Conservation (phyloP, 495 filamentous ascomycete species). For the Penicillium salamii region DNA sequence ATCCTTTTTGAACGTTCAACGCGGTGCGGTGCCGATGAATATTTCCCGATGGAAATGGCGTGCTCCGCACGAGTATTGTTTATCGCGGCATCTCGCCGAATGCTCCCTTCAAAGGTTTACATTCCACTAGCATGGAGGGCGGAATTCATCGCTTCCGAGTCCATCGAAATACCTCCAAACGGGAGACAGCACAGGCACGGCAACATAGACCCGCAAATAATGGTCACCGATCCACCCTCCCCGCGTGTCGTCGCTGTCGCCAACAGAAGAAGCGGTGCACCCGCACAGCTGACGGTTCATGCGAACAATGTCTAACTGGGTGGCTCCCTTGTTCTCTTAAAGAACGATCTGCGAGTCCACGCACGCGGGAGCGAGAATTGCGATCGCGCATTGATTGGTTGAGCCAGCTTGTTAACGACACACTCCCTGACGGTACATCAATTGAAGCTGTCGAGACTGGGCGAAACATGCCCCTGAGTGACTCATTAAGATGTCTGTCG, state of each 20-base stretch:
- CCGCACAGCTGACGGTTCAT: constrained; percentile 13
- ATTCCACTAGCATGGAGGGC: constrained; percentile 11
- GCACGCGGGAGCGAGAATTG: constrained; percentile 13
- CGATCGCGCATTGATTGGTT: constrained; percentile 16
- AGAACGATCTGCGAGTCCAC: constrained; percentile 5
- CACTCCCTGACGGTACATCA: constrained; percentile 7
- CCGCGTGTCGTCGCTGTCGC: constrained; percentile 22
- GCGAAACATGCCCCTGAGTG: background rate
- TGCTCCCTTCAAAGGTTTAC: background rate
- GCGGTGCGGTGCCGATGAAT: background rate
- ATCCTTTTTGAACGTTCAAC: background rate
- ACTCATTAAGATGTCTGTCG: background rate
- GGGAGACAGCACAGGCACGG: background rate
- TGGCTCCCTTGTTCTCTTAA: constrained; percentile 17
- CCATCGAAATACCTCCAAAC: constrained; percentile 2
- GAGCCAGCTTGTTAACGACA: constrained; percentile 9
- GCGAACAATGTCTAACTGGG: constrained; percentile 9
- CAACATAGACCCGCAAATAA: background rate
- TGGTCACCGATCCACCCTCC: constrained; percentile 6
- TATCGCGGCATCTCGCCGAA: constrained; percentile 8
- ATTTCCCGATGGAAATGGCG: constrained; percentile 2
- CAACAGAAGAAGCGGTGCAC: constrained; percentile 24
- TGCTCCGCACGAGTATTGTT: constrained; percentile 1
- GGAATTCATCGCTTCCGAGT: constrained; percentile 12
- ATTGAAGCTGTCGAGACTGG: constrained; percentile 13